phyloP scores from a whole-genome alignment of 1,284 basidiomycete genomes.

The Rhodotorula sp. region DNA sequence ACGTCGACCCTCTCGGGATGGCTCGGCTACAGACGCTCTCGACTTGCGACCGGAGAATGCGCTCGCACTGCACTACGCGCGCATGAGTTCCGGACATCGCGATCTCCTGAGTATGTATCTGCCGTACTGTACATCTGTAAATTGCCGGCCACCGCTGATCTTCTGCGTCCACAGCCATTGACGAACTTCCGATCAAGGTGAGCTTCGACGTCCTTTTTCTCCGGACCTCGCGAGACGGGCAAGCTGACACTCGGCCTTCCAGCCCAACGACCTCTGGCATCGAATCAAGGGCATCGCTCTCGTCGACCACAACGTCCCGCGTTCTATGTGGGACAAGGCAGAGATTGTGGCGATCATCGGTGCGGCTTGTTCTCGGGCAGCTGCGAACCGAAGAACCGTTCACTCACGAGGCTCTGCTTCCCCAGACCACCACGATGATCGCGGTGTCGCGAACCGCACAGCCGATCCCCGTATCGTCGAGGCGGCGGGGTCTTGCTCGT shows the following conservation, averaged over 20 bases:
- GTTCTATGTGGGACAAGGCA: conserved; percentile 42
- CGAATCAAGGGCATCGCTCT: conserved; percentile 47
- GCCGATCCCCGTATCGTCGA: conserved; percentile 47
- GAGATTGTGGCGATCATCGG: conserved; percentile 4
- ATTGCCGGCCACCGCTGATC: background rate
- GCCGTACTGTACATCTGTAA: background rate
- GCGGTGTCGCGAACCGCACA: conserved; percentile 42
- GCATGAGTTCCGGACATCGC: conserved; percentile 48
- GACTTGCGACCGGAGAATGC: conserved; percentile 51
- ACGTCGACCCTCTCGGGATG: background rate
- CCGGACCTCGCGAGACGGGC: background rate
- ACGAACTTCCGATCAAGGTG: conserved; percentile 48
- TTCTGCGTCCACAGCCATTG: conserved; percentile 34
- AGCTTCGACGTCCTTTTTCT: background rate
- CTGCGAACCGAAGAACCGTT: background rate
- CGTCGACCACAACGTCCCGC: conserved; percentile 50
- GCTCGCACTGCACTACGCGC: conserved; percentile 46
- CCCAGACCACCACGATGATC: conserved; percentile 48
- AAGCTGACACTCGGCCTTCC: background rate
- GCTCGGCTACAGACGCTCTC: conserved; percentile 45
- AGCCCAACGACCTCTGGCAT: conserved; percentile 44
- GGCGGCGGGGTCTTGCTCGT: conserved; percentile 45
- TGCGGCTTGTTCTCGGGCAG: background rate
- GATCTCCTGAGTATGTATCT: conserved; percentile 45
- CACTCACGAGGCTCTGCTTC: conserved; percentile 39